phyloP scores from a whole-genome alignment of 2,329 filamentous ascomycete genomes.

The Talaromyces atroroseus region DNA sequence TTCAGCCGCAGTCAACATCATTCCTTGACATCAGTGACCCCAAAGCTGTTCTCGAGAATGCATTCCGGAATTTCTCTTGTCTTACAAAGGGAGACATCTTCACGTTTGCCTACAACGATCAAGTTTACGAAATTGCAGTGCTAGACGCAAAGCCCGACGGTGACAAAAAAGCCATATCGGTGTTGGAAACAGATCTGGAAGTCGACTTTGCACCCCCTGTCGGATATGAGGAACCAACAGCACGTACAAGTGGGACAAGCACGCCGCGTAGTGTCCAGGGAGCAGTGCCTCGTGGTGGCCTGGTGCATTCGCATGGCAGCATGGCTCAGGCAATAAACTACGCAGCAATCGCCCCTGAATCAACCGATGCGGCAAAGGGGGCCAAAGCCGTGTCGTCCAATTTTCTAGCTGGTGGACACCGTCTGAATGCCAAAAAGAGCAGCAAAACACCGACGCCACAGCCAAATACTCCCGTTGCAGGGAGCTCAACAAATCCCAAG shows the following conservation, averaged over 20 bases:
- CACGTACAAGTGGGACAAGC: conserved; percentile 72
- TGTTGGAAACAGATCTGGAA: conserved; percentile 92
- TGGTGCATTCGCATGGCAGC: conserved; percentile 76
- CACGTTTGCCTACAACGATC: conserved; percentile 94
- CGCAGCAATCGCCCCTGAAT: conserved; percentile 74
- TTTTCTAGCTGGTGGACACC: conserved; percentile 75
- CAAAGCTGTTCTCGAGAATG: conserved; percentile 93
- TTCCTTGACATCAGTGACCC: conserved; percentile 97
- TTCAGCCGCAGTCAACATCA: conserved; percentile 86
- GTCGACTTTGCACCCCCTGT: conserved; percentile 94
- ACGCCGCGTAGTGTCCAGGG: conserved; percentile 66
- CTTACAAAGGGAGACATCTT: conserved; percentile 91
- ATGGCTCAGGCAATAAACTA: conserved; percentile 99
- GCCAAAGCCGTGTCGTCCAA: conserved; percentile 64
- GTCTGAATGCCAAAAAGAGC: conserved; percentile 74
- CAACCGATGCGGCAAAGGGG: conserved; percentile 58
- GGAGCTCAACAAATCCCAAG: conserved; percentile 42
- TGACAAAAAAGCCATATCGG: conserved; percentile 77
- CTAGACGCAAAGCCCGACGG: conserved; percentile 85
- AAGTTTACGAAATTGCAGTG: conserved; percentile 86
- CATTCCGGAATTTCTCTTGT: conserved; percentile 91
- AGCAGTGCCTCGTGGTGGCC: conserved; percentile 61
- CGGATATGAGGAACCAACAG: conserved; percentile 79
- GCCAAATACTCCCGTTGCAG: conserved; percentile 64
- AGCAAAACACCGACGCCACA: conserved; percentile 70